These are phyloP conservation scores for Alternaria alternata DNA, from an alignment of 2,329 filamentous ascomycete species.

Conservation along the genomic window DNA sequence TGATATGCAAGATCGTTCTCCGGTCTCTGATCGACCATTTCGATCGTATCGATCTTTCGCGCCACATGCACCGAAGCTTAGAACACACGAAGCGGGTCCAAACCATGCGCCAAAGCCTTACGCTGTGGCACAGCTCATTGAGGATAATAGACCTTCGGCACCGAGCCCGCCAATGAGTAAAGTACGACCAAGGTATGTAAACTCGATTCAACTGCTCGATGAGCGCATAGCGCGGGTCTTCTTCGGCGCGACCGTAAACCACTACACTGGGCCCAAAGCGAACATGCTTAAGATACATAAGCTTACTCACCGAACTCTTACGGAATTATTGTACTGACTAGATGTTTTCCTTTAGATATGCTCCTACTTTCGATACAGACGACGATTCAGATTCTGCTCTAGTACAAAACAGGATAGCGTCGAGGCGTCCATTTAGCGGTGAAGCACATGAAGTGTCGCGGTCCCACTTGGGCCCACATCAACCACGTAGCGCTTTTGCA, in stretches of 20 bases:
- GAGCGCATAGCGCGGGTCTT: not conserved
- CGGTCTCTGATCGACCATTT: constrained; percentile 25
- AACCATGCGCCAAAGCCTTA: constrained; percentile 24
- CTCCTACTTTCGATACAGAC: constrained; percentile 43
- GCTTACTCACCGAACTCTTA: constrained; percentile 1
- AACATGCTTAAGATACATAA: constrained; percentile 5
- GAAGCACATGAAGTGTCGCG: constrained; percentile 40
- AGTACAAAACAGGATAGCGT: constrained; percentile 28
- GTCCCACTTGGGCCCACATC: constrained; percentile 36
- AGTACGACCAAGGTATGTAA: constrained; percentile 32
- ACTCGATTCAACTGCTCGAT: constrained; percentile 1
- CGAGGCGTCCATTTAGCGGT: constrained; percentile 39
- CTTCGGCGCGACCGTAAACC: constrained; percentile 5
- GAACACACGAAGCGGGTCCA: constrained; percentile 24
- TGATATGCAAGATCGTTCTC: constrained; percentile 22
- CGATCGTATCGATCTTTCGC: constrained; percentile 32
- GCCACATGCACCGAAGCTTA: constrained; percentile 29
- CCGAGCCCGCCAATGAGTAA: constrained; percentile 45
- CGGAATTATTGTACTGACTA: constrained; percentile 9
- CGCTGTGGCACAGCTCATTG: constrained; percentile 31
- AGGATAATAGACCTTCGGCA: constrained; percentile 45
- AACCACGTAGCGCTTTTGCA: constrained; percentile 44
- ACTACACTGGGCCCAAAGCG: constrained; percentile 1
- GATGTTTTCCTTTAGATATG: constrained; percentile 28
- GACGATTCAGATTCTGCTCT: constrained; percentile 44